phyloP scores from a whole-genome alignment of 208 protist species.

The Leishmania aethiopica region DNA sequence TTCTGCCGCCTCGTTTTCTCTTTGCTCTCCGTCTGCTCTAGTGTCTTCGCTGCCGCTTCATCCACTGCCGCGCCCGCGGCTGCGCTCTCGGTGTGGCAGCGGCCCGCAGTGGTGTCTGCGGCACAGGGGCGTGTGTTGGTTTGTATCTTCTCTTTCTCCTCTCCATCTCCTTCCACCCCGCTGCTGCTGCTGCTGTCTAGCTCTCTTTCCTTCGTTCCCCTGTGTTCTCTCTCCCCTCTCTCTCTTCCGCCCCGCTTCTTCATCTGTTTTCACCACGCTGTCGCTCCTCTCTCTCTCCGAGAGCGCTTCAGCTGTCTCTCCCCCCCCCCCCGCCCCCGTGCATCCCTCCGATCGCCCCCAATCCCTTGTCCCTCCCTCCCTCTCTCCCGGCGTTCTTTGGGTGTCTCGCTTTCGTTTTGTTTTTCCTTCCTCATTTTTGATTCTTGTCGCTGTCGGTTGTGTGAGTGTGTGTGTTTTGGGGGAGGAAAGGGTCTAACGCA shows the following conservation, averaged over 20 bases:
- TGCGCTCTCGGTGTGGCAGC: background rate
- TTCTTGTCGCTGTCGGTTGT: no score
- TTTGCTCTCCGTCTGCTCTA: background rate
- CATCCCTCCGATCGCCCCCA: no score
- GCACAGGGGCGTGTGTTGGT: background rate
- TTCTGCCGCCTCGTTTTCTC: background rate
- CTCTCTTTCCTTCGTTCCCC: background rate
- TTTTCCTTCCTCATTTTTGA: background rate
- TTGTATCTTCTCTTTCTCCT: background rate
- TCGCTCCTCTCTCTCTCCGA: background rate
- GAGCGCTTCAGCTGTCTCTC: background rate
- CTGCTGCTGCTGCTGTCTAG: conserved; percentile 6
- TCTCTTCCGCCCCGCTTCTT: background rate
- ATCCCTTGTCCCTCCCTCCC: no score
- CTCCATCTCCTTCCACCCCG: background rate
- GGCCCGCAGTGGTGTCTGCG: background rate
- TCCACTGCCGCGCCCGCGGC: background rate
- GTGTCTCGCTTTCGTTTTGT: background rate
- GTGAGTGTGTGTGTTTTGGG: background rate
- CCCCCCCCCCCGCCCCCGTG: no score
- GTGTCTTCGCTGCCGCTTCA: background rate
- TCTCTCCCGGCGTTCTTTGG: background rate
- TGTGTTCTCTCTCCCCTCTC: background rate
- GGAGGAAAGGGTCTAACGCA: background rate
- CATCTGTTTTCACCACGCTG: background rate